Evolutionary conservation across 176 grass and related monocot genomes (phyloP).

Genomic region (barley (Hordeum vulgare)): MorexV3_pseudomolecules_assembly NC_058523.1:548529643-548530142

Average conservation of each 20-base stretch:
- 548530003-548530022: neutral
- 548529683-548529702: slow-evolving; percentile 29
- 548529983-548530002: neutral
- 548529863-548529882: no score
- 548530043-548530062: neutral
- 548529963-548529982: slow-evolving; percentile 16
- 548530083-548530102: neutral
- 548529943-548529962: no score
- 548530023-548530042: neutral
- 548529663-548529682: neutral
- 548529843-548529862: no score
- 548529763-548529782: neutral
- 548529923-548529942: slow-evolving; percentile 9
- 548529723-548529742: neutral
- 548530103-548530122: neutral
- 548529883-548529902: neutral
- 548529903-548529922: slow-evolving; percentile 23
- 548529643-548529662: slow-evolving; percentile 66
- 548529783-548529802: neutral
- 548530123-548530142: neutral
- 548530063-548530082: neutral
- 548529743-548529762: slow-evolving; percentile 28
- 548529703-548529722: neutral
- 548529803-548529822: no score
- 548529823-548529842: no score